Conservation (phyloP, 2,329 filamentous ascomycete species). For the Stemphylium lycopersici region DNA sequence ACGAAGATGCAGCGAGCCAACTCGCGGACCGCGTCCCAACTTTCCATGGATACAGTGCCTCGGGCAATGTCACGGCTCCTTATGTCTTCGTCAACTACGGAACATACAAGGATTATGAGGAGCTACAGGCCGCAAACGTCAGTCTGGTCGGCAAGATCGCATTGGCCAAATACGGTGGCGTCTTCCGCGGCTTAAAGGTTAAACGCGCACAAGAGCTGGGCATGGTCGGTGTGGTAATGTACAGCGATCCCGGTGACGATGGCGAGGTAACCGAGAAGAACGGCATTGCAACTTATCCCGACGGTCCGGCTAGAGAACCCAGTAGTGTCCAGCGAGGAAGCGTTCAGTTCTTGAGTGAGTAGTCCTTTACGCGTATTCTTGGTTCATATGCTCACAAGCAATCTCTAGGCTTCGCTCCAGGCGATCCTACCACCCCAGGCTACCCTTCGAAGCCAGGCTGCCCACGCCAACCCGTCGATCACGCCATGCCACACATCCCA, state of each 20-base stretch:
- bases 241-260: constrained; percentile 89
- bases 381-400: constrained; percentile 14
- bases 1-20: constrained; percentile 80
- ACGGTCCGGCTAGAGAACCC: constrained; percentile 85
- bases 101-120: constrained; percentile 83
- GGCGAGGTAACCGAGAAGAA: constrained; percentile 80
- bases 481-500: constrained; percentile 80
- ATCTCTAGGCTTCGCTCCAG: constrained; percentile 61
- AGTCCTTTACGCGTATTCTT: neutral
- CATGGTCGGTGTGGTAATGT: constrained; percentile 84
- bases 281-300: constrained; percentile 78
- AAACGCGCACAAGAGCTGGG: constrained; percentile 91
- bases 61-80: constrained; percentile 84
- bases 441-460: constrained; percentile 92
- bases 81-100: constrained; percentile 94
- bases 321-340: constrained; percentile 91
- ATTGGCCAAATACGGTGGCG: constrained; percentile 80
- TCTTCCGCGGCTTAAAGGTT: constrained; percentile 90
- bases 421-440: constrained; percentile 88
- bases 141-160: constrained; percentile 84
- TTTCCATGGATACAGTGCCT: constrained; percentile 94
- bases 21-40: constrained; percentile 77
- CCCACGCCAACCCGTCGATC: constrained; percentile 72
- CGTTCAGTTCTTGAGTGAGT: constrained; percentile 64
- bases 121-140: constrained; percentile 76